phyloP scores from a whole-genome alignment of 768 basidiomycete species.

The Chalciporus piperatus region DNA sequence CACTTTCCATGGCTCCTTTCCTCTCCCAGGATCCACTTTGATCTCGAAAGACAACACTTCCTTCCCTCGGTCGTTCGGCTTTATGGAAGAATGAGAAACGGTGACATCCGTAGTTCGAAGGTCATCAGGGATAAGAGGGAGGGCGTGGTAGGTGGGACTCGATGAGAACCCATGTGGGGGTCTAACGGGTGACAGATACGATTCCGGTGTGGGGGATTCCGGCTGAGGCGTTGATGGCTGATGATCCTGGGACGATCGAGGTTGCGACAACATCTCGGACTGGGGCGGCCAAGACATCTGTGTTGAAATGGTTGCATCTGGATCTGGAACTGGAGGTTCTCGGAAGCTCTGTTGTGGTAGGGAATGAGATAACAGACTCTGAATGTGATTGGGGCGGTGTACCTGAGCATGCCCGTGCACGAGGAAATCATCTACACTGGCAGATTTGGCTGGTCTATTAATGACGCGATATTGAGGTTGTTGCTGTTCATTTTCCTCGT shows the following conservation, averaged over 20 bases:
- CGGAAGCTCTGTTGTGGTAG: conserved; percentile 17
- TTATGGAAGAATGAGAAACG: conserved; percentile 81
- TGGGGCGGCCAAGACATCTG: conserved; percentile 24
- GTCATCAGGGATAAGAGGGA: conserved; percentile 67
- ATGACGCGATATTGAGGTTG: too few relatives aligned
- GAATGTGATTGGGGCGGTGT: conserved; percentile 5
- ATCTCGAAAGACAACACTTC: conserved; percentile 91
- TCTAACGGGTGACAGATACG: conserved; percentile 28
- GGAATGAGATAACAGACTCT: conserved; percentile 12
- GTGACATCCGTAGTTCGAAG: conserved; percentile 67
- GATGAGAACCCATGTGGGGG: conserved; percentile 18
- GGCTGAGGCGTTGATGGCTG: conserved; percentile 14
- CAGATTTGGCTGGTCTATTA: conserved; percentile 29
- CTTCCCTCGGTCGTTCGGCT: conserved; percentile 86
- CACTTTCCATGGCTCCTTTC: conserved; percentile 75
- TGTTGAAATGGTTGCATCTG: conserved; percentile 17
- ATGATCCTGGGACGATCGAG: conserved; percentile 23
- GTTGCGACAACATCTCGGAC: conserved; percentile 22
- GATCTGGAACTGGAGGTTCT: conserved; percentile 14
- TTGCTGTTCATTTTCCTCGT: conserved; percentile 18
- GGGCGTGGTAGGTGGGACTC: conserved; percentile 59
- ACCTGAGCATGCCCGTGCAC: conserved; percentile 24
- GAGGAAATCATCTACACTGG: conserved; percentile 52
- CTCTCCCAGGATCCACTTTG: conserved; percentile 64
- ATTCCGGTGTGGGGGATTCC: conserved; percentile 30